phyloP scores from a whole-genome alignment of 1,139 yeast genomes.

The Saccharomyces hybrid region DNA sequence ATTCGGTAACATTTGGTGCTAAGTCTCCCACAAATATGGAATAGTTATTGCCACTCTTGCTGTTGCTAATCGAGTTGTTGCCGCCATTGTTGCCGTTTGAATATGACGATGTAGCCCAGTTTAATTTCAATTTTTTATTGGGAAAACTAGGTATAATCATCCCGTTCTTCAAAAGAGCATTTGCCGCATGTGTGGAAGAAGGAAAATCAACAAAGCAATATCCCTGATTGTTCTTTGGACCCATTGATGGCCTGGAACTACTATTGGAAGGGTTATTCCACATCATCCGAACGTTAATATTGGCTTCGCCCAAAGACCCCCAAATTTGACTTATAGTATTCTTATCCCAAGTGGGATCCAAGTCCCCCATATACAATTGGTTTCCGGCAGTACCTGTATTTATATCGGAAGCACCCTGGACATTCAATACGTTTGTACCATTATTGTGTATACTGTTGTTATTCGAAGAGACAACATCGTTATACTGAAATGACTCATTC shows the following conservation, averaged over 20 bases:
- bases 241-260: slow-evolving; percentile 13
- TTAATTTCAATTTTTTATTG: slow-evolving; percentile 53
- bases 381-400: slow-evolving; percentile 1
- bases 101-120: slow-evolving; percentile 69
- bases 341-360: slow-evolving; percentile 70
- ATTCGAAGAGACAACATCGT: neutral
- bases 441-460: neutral
- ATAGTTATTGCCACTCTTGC: slow-evolving; percentile 34
- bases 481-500: neutral
- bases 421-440: neutral
- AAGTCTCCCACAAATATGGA: slow-evolving; percentile 75
- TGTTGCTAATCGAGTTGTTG: neutral
- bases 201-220: slow-evolving; percentile 69
- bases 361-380: slow-evolving; percentile 54
- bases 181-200: slow-evolving; percentile 54
- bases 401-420: neutral
- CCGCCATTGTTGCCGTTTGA: slow-evolving; percentile 18
- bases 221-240: slow-evolving; percentile 45
- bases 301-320: slow-evolving; percentile 36
- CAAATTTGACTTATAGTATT: slow-evolving; percentile 50
- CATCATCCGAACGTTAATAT: slow-evolving; percentile 44
- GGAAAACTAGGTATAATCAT: slow-evolving; percentile 52
- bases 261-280: slow-evolving; percentile 28
- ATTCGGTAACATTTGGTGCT: slow-evolving; percentile 66
- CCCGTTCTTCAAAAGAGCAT: slow-evolving; percentile 58